These are phyloP conservation scores for Climacium dendroides DNA, from an alignment of 225 moss, liverwort and hornwort species.

Conservation along the genomic window DNA sequence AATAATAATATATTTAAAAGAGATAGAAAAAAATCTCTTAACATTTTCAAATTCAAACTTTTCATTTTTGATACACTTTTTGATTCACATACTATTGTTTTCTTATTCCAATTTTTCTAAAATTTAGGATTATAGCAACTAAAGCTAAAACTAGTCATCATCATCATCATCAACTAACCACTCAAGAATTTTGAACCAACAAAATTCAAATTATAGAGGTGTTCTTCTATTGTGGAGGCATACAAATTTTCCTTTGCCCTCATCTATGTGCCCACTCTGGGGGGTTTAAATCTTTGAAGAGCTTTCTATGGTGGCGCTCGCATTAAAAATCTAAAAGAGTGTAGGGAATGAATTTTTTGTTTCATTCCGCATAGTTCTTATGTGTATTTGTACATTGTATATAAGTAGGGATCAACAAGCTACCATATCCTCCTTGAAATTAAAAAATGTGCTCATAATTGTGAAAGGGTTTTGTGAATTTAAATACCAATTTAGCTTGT, in stretches of 20 bases:
- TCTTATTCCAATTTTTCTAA: background rate
- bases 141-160: background rate
- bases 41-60: background rate
- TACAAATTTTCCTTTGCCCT: no score
- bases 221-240: background rate
- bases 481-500: background rate
- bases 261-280: fast-evolving
- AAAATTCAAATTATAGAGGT: background rate
- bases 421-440: background rate
- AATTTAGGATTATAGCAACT: background rate
- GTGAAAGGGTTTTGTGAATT: background rate
- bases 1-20: background rate
- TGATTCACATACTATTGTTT: background rate
- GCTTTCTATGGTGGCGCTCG: no score
- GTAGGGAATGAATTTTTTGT: background rate
- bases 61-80: background rate
- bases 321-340: background rate
- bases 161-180: background rate
- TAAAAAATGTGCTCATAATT: background rate
- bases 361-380: background rate
- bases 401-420: background rate
- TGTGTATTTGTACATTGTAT: fast-evolving
- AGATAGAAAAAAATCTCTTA: background rate
- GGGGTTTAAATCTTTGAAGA: background rate
- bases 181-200: background rate